phyloP scores from a whole-genome alignment of 192 early-diverging fungal species.

The Chytriomyces confervae region DNA sequence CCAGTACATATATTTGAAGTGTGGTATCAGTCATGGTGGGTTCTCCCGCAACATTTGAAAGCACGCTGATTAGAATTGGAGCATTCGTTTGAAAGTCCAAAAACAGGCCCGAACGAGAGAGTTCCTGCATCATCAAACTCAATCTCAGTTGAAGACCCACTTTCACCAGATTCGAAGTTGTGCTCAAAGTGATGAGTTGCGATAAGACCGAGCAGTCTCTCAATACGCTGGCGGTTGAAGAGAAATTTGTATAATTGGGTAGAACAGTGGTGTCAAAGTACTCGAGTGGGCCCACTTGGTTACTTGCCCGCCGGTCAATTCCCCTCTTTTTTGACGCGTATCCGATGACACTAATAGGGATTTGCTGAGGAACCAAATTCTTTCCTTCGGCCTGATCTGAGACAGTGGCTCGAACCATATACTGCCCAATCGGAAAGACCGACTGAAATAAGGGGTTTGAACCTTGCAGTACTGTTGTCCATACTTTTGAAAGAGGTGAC shows the following conservation, averaged over 20 bases:
- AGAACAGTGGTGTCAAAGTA: background rate
- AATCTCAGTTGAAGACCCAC: too few relatives aligned
- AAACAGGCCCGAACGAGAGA: too few relatives aligned
- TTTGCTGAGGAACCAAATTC: constrained; percentile 1
- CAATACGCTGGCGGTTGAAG: background rate
- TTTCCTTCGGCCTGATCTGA: background rate
- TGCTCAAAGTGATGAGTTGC: background rate
- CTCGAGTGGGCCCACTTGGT: background rate
- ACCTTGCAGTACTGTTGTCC: background rate
- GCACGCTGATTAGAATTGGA: too few relatives aligned
- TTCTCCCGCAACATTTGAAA: too few relatives aligned
- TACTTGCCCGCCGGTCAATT: background rate
- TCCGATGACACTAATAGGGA: background rate
- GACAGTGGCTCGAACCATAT: constrained; percentile 1
- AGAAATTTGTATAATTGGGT: background rate
- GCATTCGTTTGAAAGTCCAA: too few relatives aligned
- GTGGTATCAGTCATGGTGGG: too few relatives aligned
- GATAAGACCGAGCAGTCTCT: background rate
- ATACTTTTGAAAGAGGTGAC: background rate
- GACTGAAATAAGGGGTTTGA: background rate
- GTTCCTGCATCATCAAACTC: too few relatives aligned
- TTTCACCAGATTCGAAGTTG: too few relatives aligned
- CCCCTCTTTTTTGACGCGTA: background rate
- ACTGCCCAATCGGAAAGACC: background rate
- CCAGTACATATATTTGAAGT: too few relatives aligned